Evolutionary conservation across 768 basidiomycete genomes (phyloP), one percentile per base, ranked within the genome.

Genomic region (Auriculariales sp.): DNA sequence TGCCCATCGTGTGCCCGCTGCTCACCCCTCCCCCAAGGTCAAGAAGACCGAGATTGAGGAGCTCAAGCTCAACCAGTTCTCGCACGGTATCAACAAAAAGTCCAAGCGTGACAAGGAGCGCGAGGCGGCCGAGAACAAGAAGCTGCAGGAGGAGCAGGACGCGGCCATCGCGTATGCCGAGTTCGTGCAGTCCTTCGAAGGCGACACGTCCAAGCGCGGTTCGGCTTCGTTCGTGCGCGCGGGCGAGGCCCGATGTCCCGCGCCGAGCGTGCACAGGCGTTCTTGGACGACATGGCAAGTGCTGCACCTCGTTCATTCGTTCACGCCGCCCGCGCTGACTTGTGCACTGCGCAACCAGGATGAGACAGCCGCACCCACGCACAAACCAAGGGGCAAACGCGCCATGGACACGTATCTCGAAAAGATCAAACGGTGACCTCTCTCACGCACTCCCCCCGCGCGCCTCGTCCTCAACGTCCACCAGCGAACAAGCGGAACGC

Each of bases 321-420:
- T 25, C 39, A 35, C 47, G 14, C 28, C 19, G 42, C 33, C 52
- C 11, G 3, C 33, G 55, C 34, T 47, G 46, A 32, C 19, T 27
- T 45, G 36, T 25, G 35, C 48, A 28, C 31, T 30, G 6, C 42
- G 46, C 19, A 14, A 45, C 34, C 22, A 47, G 48, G 25, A 36
- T 46, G 5, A 19, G 9, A 44, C 71, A 73, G 0, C 74, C 76
- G n/a, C 81, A 86, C 22, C 77, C 51, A 68, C 62, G 4, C 74
- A 80, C 1, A 90, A 81, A 61, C 81, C 87, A 0, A 95, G 90
- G 62, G 95, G 95, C 2, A 95, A 90, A 62, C 78, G 94, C 47
- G 90, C 87, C 1, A 98, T 98, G 90, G 93, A 97, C 64, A 66
- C 82, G 2, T 99, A 98, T 62, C 69, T 99, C 47, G 92, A 95